Base-by-base conservation (phyloP, 2,329 filamentous ascomycete species). In the Stemphylium vesicarium region DNA sequence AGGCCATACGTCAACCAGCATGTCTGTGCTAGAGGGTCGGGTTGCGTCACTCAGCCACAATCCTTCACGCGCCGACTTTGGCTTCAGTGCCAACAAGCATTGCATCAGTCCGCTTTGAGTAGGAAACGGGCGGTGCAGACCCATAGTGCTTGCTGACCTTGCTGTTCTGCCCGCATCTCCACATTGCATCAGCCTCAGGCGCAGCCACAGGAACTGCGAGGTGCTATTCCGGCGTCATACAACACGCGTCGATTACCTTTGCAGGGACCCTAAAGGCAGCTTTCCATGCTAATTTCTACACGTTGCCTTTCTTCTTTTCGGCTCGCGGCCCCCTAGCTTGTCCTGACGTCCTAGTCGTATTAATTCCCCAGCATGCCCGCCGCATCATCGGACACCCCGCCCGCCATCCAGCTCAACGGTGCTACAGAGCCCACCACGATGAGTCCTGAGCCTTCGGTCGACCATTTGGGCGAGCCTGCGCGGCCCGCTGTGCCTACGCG, bases 321-420 rank as follows among this genome's bases (percentile, higher is more conserved):
- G 40, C 18, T 46, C 52, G 41, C 40, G 42, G 42, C 52, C 29
- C 41, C 42, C 44, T 60, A 52, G 54, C 55, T 44, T 42, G 46
- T 29, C 26, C 35, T 37, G 9, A 20, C 38, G 24, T 50, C 40
- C 43, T 32, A 20, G 44, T 40, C 15, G 51, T 55, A 53, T 46
- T 56, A 54, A 57, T 56, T 59, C 57, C 8, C 26, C 53, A 66
- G 49, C 58, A 73, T 73, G 71, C 56, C 65, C 39, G 56, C 58
- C 43, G 38, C 45, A 24, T 33, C 45, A 24, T 33, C 43, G 9
- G 48, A 47, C 62, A 60, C 65, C 57, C 59, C 68, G 41, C 73
- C 70, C 22, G 57, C 65, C 43, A 66, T 73, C 50, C 63, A 65
- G 57, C 66, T 74, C 62, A 75, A 75, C 62, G 71, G 71, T 15